Evolutionary conservation across 1,284 basidiomycete genomes (phyloP).

Genomic region (Phellinidium pouzarii): DNA sequence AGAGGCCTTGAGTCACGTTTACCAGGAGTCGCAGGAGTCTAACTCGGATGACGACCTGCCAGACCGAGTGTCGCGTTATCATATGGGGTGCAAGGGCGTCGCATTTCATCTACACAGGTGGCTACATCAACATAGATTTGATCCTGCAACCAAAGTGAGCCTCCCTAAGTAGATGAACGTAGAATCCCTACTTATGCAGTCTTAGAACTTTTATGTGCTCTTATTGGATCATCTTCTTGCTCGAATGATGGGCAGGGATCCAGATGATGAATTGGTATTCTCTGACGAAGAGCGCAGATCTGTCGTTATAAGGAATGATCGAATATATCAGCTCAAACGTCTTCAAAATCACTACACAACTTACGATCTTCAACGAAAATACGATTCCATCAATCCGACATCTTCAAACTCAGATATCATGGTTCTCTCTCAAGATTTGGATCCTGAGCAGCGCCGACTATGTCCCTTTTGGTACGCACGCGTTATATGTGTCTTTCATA

Average conservation of each 20-base stretch:
- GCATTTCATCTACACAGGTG: constrained; percentile 18
- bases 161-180: neutral
- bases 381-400: constrained; percentile 31
- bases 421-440: constrained; percentile 21
- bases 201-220: constrained; percentile 23
- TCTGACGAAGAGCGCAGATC: constrained; percentile 14
- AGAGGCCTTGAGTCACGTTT: neutral
- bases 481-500: constrained; percentile 24
- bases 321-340: constrained; percentile 20
- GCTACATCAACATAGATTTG: constrained; percentile 17
- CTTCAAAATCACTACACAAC: constrained; percentile 28
- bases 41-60: neutral
- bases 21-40: neutral
- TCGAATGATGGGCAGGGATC: constrained; percentile 15
- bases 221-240: constrained; percentile 24
- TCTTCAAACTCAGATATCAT: constrained; percentile 27
- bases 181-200: neutral
- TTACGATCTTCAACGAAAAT: constrained; percentile 27
- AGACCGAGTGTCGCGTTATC: neutral
- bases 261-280: constrained; percentile 20
- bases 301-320: constrained; percentile 17
- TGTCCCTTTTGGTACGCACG: constrained; percentile 28
- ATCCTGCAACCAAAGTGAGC: constrained; percentile 24
- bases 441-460: constrained; percentile 9
- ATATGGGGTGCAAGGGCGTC: neutral